Base-by-base conservation (phyloP, 768 basidiomycete genomes). In the Lactarius indigo region DNA sequence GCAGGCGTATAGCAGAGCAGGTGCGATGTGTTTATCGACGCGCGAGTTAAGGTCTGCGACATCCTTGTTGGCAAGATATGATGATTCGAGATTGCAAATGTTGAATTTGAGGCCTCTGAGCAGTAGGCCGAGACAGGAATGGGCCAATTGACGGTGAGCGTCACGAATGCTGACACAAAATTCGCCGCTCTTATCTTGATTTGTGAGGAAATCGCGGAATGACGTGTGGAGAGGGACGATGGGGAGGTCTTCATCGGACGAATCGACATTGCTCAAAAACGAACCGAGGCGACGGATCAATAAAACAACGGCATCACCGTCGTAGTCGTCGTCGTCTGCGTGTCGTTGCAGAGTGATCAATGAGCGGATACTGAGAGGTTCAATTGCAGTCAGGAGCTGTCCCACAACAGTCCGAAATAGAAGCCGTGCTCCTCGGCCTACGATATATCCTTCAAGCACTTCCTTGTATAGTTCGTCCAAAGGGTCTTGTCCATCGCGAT, bases 131-230 rank as follows among this genome's bases (percentile, higher is more conserved):
- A 60, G 37, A 39, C 37, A 39, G 15, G 39, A 39, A 39, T 31
- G 57, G 2, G 57, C 57, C 26, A 57, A 31, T 17, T 37, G 28
- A 20, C n/a, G 33, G 30, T 60, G 59, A 8, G 59, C 39, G 1
- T 60, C n/a, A 10, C 23, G 17, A 26, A 60, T 41, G 18, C 20
- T n/a, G 15, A 60, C 39, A 20, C 10, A 28, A 18, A 60, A 60
- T 9, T 31, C 30, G 57, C 57, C 30, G 35, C 57, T 57, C 57
- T 37, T 30, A 8, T 23, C 57, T 30, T 35, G 8, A 13, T 30
- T n/a, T 20, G 30, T 57, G 13, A 57, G 57, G 57, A 57, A 57
- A 31, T 57, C 57, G 28, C 57, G 57, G 13, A 57, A 57, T 17
- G 39, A 39, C 5, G 39, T 39, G 5, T 39, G 39, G 5, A 39